Conservation (phyloP, 148 eudicot genomes). For the Silene uniflora region DNA sequence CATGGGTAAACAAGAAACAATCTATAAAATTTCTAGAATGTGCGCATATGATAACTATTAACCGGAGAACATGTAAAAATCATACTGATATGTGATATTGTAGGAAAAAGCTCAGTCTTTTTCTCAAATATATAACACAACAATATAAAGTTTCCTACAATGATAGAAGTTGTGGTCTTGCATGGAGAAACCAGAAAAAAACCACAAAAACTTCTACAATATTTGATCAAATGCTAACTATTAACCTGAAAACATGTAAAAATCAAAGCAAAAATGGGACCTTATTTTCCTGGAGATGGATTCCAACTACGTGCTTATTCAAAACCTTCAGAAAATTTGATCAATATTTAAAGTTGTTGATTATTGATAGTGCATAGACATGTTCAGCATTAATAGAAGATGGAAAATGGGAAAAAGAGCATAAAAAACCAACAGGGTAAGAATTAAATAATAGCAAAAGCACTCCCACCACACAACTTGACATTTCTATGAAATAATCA, state of each 20-base stretch:
- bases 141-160: not conserved
- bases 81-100: too few relatives aligned
- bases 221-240: not conserved
- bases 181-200: not conserved
- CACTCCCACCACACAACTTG: not conserved
- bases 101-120: too few relatives aligned
- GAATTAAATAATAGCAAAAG: not conserved
- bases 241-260: not conserved
- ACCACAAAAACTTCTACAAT: not conserved
- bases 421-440: not conserved
- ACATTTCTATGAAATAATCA: not conserved
- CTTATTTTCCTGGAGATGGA: not conserved
- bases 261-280: not conserved
- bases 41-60: not conserved
- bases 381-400: conserved; percentile 1
- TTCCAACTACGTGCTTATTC: not conserved
- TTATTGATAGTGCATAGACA: not conserved
- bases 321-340: not conserved
- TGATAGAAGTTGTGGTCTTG: not conserved
- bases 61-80: not conserved
- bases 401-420: not conserved
- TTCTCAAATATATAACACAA: not conserved
- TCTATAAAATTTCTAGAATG: not conserved
- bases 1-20: not conserved
- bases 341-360: not conserved